Base-by-base conservation (phyloP, 1,284 basidiomycete species). In the Apiotrichum mycotoxinovorans region DNA sequence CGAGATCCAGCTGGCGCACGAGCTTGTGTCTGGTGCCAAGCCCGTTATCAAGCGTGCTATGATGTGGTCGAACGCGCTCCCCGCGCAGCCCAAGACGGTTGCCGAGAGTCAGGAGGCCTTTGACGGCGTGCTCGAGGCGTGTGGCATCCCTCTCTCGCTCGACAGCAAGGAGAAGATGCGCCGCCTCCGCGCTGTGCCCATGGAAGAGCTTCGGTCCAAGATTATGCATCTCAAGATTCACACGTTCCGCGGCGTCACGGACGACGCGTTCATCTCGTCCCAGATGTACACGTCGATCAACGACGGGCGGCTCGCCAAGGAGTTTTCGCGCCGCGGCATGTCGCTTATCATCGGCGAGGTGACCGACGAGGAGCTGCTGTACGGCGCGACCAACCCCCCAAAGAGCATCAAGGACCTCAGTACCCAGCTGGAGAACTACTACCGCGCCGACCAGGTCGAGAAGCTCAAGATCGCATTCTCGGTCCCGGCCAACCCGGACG, bases 1-100 rank as follows among this genome's bases (percentile, higher is more conserved):
- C 3, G 63, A 75, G 40, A 64, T 68, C 20, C 73, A 74, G 57
- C 63, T 74, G 8, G 59, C 69, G 46, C 63, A 72, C 66, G 68
- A 71, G 49, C 69, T 70, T 41, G 40, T 50, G 12, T 47, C 42
- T 8, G 40, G 22, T 7, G 46, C 40, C 33, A 41, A 50, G 23
- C 58, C 56, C 15, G 45, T 60, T n/a, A 61, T 65, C 53, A 54
- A 52, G 49, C 56, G 62, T 4, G 58, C 61, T 20, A 63, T 66
- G 52, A 54, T 62, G 56, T 68, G 60, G 54, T 64, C 62, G 18
- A 68, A 68, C 59, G 61, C 66, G 14, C 54, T 68, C 30, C 62
- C 62, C 0, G 52, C 64, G 34, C 64, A 63, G 58, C 65, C 65
- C 51, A 68, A 68, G 57, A 57, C 53, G 3, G 52, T 66, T 27